Evolutionary conservation across 2,329 filamentous ascomycete genomes (phyloP), one percentile per base, ranked within the genome.

Genomic region (Neoarthrinium moseri): DNA sequence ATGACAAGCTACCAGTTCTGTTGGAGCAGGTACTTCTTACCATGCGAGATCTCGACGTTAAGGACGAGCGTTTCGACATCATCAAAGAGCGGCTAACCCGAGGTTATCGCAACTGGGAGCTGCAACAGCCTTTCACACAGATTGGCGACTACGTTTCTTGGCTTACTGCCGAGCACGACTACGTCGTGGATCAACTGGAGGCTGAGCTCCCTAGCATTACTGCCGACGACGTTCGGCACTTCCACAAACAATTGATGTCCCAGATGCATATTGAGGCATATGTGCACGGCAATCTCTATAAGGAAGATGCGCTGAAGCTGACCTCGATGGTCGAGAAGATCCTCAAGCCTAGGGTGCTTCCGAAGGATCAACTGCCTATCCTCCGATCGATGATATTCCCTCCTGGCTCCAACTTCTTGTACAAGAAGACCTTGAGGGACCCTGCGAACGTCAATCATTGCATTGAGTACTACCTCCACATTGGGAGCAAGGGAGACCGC

Each of bases 1-100:
- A 96, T 56, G 94, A 99, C 67, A 99, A 99, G 72, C 83, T 99
- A 59, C 76, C 87, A 0, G 90, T 96, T 1, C 77, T 99, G 20
- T 69, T 99, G 37, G 90, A 97, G 62, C 94, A 96, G 63, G 89
- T 97, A 4, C 73, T 96, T 21, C 70, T 83, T 11, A 91, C 87
- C 8, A 88, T 96, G 78, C 83, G 89, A 41, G 88, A 96, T 57
- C 74, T 97, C 5, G 82, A 91, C 29, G 79, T 97, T 55, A 86
- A 84, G 51, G 80, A 89, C n/a, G 91, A 95, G 46, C 83, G 94
- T 2, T 99, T 97, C 61, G 81, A 87, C 39, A 91, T 97, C 55
- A 82, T 96, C 66, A 95, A 95, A 64, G 94, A 99, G 65, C 83
- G 89, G 11, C 69, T 94, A 38, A 74, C 78, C 8, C 81, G 92